These are phyloP conservation scores for Globisporangium uncinulatum DNA, from an alignment of 352 stramenopile genomes.

Conservation along the genomic window DNA sequence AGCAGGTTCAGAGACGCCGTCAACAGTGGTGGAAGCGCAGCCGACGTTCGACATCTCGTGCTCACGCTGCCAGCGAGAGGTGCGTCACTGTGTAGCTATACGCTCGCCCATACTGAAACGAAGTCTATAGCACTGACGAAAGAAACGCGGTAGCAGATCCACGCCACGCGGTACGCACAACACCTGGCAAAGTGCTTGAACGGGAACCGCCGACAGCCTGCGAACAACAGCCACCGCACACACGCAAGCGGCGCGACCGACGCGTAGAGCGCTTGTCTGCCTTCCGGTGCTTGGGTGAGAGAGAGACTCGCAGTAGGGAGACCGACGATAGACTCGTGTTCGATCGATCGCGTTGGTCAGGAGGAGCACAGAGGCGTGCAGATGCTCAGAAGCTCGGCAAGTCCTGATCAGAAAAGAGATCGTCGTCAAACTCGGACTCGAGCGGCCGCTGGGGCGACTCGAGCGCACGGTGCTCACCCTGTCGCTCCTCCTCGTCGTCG, in stretches of 20 bases:
- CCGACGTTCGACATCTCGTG: conserved; percentile 62
- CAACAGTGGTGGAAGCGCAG: conserved; percentile 33
- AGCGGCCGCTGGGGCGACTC: conserved; percentile 20
- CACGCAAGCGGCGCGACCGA: not conserved
- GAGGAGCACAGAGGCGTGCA: conserved; percentile 4
- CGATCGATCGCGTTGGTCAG: not conserved
- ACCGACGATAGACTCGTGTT: not conserved
- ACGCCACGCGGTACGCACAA: conserved; percentile 62
- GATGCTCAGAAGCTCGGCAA: conserved; percentile 35
- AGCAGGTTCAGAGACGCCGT: conserved; percentile 9
- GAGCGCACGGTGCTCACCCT: conserved; percentile 14
- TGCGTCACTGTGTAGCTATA: conserved; percentile 1
- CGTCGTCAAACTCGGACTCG: conserved; percentile 52
- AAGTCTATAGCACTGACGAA: no score
- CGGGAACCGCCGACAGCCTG: conserved; percentile 37
- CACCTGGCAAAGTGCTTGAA: conserved; percentile 75
- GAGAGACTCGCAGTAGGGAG: no score
- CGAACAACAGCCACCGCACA: conserved; percentile 7
- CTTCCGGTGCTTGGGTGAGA: not conserved
- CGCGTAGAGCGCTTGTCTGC: not conserved
- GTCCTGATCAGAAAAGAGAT: conserved; percentile 39
- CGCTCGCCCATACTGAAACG: not conserved
- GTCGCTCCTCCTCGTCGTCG: conserved; percentile 14
- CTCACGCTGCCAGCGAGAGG: conserved; percentile 59
- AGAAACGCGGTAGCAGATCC: conserved; percentile 21